Base-by-base conservation (phyloP, 2,329 filamentous ascomycete genomes). In the Davidsoniella neocaledoniae region DNA sequence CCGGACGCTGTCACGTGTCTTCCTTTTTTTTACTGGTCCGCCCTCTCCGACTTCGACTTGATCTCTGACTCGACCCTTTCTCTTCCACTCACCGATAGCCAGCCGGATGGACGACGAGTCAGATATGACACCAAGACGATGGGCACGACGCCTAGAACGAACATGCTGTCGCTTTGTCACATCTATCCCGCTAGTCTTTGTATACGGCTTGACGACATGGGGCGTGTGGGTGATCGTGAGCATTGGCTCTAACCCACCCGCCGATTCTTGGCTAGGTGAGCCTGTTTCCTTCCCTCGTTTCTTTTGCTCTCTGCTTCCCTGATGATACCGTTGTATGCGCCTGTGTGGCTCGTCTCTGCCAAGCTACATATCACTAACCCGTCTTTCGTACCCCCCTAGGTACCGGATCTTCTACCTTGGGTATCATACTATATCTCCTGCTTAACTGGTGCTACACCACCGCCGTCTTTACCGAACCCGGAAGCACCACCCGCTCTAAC, bases 121-220 rank as follows among this genome's bases (percentile, higher is more conserved):
- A 48, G 51, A 60, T 56, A 77, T 77, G 72, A 64, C 69, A 61
- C 48, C 51, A 33, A 73, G 73, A 58, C 71, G 75, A 59, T 83
- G 77, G 70, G 81, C 77, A 45, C 73, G 83, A 55, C 77, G 73
- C 62, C 49, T 84, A 58, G 88, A 95, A 71, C 82, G 87, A 46
- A 81, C 77, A 60, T 95, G 87, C 71, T 96, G 88, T 68, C 68
- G 73, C 41, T 76, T 79, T 54, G 72, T 83, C 48, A 84, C 78
- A 23, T 94, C 87, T 64, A 85, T 94, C 57, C 90, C 90, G n/a
- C 72, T 96, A 16, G 69, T 70, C 25, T 94, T 96, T 61, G 85
- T 96, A 52, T 95, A 94, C 60, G 75, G 82, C 50, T 65, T 95
- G 56, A 90, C 86, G n/a, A 83, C 83, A 9, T 98, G 91, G 91